Base-by-base conservation (phyloP, 1,284 basidiomycete genomes). In the Cryptococcus depauperatus region DNA sequence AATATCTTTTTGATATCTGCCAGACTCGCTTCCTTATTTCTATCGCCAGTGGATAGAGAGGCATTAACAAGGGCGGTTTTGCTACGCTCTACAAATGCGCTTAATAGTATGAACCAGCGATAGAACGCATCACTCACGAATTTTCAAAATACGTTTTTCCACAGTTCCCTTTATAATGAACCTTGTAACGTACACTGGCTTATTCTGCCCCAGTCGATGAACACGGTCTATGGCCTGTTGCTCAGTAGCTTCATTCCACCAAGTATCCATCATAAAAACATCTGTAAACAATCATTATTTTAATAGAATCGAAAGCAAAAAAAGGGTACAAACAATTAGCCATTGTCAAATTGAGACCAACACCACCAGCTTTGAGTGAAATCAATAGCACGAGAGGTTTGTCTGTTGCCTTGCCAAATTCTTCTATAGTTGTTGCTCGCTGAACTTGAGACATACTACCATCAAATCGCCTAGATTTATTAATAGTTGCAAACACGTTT, bases 251-350 rank as follows among this genome's bases (percentile, higher is more conserved):
- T 86, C 80, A 64, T 91, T 92, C 87, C 88, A 93, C 87, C 87
- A 92, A 52, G 87, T 91, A 58, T 93, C 90, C 86, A 92, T 90
- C 86, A 92, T 88, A 67, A 87, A 91, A 3, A 91, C 88, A 66
- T 89, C 76, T 89, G 84, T 5, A 6, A 7, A 21, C 10, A 2
- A 81, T 82, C 26, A 74, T 78, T 22, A 45, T 40, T 27, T 19
- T 28, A 21, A 7, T 16, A 13, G 25, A 14, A n/a, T 14, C 16
- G 34, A 13, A 10, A 43, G 8, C 26, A 19, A 13, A 10, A 16
- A 22, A 25, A 32, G 37, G 29, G n/a, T 5, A 52, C 59, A 46
- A 41, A 66, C 60, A 57, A 35, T 65, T 66, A 7, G 63, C 64
- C 58, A 65, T 64, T 16, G 59, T 68, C 83, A 72, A 46, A 41